Base-by-base conservation (phyloP, 2,329 filamentous ascomycete species). In the Diaporthe citriasiana region DNA sequence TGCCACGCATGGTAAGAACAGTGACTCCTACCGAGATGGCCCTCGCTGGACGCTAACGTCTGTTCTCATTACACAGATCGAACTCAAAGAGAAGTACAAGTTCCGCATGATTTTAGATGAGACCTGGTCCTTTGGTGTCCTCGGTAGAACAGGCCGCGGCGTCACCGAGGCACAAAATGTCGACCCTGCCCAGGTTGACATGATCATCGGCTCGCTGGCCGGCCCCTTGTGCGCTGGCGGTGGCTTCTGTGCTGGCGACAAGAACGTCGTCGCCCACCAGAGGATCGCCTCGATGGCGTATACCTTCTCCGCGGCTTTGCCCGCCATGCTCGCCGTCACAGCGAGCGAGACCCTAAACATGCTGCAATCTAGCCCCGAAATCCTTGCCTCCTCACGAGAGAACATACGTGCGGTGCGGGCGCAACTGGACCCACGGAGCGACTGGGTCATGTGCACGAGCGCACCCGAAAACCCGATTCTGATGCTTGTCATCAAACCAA, bases 81-180 rank as follows among this genome's bases (percentile, higher is more conserved):
- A 98, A 82, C 88, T 99, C 78, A 98, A 98, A 85, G 92, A 95
- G 78, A 94, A 93, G 82, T 98, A 98, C 89, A 99, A 98, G 86
- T 99, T 98, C 87, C 95, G 97, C 79, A 90, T 99, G 73, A 97
- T 98, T 77, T 91, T 99, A 50, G 97, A 99, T 82, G 97, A 99
- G 86, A 98, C 95, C 1, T 97, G 94, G 93, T 98, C 95, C 0
- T 99, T 98, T 82, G 97, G 96, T 75, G 94, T 98, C 25, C 89
- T 99, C 7, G 97, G 97, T 63, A 90, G 95, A 76, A 98, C 95
- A 35, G 97, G 97, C 27, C 93, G 95, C 70, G 97, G 97, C 74
- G 88, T 98, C 51, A 98, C 97, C 0, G 97, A 99, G 85, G 94
- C 96, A 8, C 97, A 98, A 81, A 98, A 98, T 79, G 96, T 99